Evolutionary conservation across 2,329 filamentous ascomycete species (phyloP), one percentile per base, ranked within the genome.

Genomic region (Pseudocercospora macadamiae): DNA sequence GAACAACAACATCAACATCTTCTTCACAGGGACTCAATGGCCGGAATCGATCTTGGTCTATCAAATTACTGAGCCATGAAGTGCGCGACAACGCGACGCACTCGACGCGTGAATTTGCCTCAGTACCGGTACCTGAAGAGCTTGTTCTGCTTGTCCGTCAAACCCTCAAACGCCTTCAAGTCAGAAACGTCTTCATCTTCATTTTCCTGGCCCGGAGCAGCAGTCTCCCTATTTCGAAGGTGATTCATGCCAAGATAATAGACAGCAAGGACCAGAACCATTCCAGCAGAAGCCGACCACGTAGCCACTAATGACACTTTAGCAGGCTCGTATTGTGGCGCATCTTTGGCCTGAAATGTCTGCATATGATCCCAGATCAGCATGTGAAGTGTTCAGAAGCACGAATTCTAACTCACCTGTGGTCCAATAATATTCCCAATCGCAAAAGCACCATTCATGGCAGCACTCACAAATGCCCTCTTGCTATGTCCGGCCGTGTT

Each of bases 401-500:
- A n/a, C 23, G 8, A 6, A n/a, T 28, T 48, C 1, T 3, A 48
- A 26, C 21, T 28, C 51, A 32, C 19, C 44, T 48, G 21, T 0
- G 75, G 74, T 0, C 63, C 75, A 37, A 77, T 74, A 51, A 77
- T 75, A 57, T 76, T 77, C 14, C 75, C 80, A 3, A 70, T 30
- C 39, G 66, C 63, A 61, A 67, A 66, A 30, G 65, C 57, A 26
- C 67, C 62, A 30, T 67, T 60, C 23, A 68, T 48, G 62, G 84
- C 80, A 5, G 87, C 86, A 8, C 90, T 90, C 3, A 88, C 49
- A 30, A 59, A 56, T 12, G 48, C 59, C 54, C 66, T 64, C 76
- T 91, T 91, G 1, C 88, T 90, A 65, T 89, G 86, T 0, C 89
- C 88, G 25, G 85, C 88, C n/a, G 89, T 78, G 66, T 91, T 75